Evolutionary conservation across 768 basidiomycete species (phyloP).

Genomic region (Leccinellum luteum): DNA sequence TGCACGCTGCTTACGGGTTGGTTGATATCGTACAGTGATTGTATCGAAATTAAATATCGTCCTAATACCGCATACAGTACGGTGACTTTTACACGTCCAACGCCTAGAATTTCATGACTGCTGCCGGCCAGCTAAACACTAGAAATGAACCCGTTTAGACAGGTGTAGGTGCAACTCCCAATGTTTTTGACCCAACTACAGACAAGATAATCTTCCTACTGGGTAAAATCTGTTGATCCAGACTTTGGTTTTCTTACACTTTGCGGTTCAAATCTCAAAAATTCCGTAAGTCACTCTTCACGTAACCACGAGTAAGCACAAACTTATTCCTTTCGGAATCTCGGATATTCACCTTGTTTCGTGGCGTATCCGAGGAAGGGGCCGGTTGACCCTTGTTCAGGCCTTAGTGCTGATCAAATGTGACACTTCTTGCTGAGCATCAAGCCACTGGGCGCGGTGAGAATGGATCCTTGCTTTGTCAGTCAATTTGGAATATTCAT

Average conservation of each 20-base stretch:
- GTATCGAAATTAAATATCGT: not conserved
- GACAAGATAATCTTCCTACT: not conserved
- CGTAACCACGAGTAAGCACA: constrained; percentile 2
- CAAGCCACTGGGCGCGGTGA: not conserved
- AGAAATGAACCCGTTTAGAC: constrained; percentile 3
- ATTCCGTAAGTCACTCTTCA: not conserved
- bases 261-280: not conserved
- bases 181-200: not conserved
- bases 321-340: not conserved
- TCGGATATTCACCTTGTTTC: not conserved
- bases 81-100: not conserved
- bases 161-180: not conserved
- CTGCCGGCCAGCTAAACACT: not conserved
- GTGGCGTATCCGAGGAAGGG: not conserved
- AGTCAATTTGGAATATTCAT: constrained; percentile 5
- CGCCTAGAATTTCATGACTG: not conserved
- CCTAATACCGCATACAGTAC: not conserved
- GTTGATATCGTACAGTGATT: not conserved
- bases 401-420: not conserved
- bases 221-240: not conserved
- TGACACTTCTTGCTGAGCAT: not conserved
- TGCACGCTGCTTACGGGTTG: not conserved
- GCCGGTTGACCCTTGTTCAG: not conserved
- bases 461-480: constrained; percentile 6
- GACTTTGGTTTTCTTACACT: not conserved